A percentile compares a stretch with the other conserved stretches of the same genome.
phyloP scores from a whole-genome alignment of 768 basidiomycete species.

The Xerocomellus amylosporus region DNA sequence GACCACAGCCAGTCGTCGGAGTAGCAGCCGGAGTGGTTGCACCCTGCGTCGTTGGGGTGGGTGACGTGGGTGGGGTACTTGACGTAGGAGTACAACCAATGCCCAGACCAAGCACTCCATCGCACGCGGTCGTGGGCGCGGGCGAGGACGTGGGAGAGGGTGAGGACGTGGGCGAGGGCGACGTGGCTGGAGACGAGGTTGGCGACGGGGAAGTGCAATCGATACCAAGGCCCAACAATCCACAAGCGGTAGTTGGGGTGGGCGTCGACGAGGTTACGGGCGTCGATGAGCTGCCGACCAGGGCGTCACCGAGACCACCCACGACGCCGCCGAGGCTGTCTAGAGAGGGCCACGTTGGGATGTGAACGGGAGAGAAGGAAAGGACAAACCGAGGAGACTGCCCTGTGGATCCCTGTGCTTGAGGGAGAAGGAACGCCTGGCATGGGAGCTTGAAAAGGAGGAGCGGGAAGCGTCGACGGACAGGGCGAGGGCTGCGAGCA shows the following conservation, averaged over 20 bases:
- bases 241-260: slow-evolving; percentile 17
- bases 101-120: background rate
- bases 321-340: slow-evolving; percentile 1
- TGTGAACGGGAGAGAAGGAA: background rate
- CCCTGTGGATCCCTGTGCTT: slow-evolving; percentile 23
- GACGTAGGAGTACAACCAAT: too few relatives aligned
- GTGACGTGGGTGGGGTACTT: too few relatives aligned
- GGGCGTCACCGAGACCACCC: background rate
- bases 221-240: slow-evolving; percentile 18
- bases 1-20: too few relatives aligned
- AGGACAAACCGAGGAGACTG: slow-evolving; percentile 15
- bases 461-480: slow-evolving; percentile 39
- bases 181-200: too few relatives aligned
- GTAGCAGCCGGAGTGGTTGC: too few relatives aligned
- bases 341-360: background rate
- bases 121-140: background rate
- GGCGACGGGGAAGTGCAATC: slow-evolving; percentile 12
- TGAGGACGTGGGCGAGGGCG: too few relatives aligned
- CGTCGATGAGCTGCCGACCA: background rate
- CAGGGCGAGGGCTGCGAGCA: slow-evolving; percentile 26
- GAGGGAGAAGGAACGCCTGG: slow-evolving; percentile 30
- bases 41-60: too few relatives aligned
- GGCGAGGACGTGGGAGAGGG: background rate
- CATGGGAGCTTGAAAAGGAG: slow-evolving; percentile 36
- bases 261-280: slow-evolving; percentile 12